phyloP scores from a whole-genome alignment of 2,329 filamentous ascomycete species.

The Exserohilum rostratum region DNA sequence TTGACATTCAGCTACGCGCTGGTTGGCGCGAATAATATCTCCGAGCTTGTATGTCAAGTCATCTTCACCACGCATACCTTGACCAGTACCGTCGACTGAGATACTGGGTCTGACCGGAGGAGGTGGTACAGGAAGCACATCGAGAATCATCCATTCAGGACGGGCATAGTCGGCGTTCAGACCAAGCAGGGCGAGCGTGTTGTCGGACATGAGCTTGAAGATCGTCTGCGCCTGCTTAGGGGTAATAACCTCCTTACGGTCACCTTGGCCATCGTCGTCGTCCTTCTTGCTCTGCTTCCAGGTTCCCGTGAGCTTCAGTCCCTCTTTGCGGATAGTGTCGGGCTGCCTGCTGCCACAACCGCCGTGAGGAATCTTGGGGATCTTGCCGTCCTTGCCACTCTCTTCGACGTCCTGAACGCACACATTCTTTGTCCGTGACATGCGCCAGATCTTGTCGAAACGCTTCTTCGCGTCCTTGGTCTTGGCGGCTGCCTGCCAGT shows the following conservation, averaged over 20 bases:
- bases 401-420: conserved; percentile 80
- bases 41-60: conserved; percentile 99
- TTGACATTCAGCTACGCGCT: conserved; percentile 89
- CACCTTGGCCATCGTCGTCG: conserved; percentile 68
- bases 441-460: conserved; percentile 89
- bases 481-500: conserved; percentile 80
- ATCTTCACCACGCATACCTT: conserved; percentile 93
- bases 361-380: conserved; percentile 66
- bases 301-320: conserved; percentile 78
- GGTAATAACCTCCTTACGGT: conserved; percentile 80
- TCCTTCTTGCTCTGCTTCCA: conserved; percentile 76
- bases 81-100: conserved; percentile 91
- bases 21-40: conserved; percentile 97
- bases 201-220: conserved; percentile 81
- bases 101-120: conserved; percentile 96
- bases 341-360: conserved; percentile 94
- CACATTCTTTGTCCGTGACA: conserved; percentile 85
- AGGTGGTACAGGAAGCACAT: conserved; percentile 91
- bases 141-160: conserved; percentile 98
- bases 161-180: conserved; percentile 93
- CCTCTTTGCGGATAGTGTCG: conserved; percentile 78
- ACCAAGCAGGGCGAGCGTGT: conserved; percentile 84
- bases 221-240: conserved; percentile 85
- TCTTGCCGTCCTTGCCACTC: conserved; percentile 56
- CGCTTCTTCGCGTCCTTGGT: conserved; percentile 92